Evolutionary conservation across 2,329 filamentous ascomycete species (phyloP).

Genomic region (Torrubiellomyces zombiae): DNA sequence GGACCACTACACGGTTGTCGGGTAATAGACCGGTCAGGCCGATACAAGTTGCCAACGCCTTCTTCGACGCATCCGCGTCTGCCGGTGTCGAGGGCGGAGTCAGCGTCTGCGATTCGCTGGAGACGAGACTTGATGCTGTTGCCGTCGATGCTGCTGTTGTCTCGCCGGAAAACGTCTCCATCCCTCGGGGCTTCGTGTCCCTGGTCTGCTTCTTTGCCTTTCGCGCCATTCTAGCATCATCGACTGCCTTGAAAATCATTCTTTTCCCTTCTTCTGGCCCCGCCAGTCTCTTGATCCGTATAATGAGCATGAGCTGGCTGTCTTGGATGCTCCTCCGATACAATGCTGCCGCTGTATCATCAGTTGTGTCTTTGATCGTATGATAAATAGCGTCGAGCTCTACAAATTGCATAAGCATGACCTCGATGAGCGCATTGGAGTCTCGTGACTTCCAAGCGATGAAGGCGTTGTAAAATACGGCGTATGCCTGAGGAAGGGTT

Average conservation of each 20-base stretch:
- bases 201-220: constrained; percentile 49
- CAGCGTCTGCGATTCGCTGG: constrained; percentile 29
- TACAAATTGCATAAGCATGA: constrained; percentile 76
- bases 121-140: constrained; percentile 19
- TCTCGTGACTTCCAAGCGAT: constrained; percentile 74
- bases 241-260: constrained; percentile 58
- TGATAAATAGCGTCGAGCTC: constrained; percentile 73
- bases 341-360: constrained; percentile 56
- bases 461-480: constrained; percentile 62
- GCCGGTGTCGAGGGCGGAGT: constrained; percentile 37
- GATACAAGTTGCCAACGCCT: constrained; percentile 16
- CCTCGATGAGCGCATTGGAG: constrained; percentile 59
- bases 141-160: constrained; percentile 19
- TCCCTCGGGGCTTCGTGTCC: constrained; percentile 54
- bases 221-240: constrained; percentile 49
- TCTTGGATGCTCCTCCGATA: constrained; percentile 68
- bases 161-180: constrained; percentile 25
- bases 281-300: constrained; percentile 62
- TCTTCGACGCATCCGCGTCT: constrained; percentile 21
- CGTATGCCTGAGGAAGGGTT: constrained; percentile 51
- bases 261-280: constrained; percentile 54
- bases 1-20: constrained; percentile 57
- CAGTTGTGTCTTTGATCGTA: constrained; percentile 62
- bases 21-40: constrained; percentile 42
- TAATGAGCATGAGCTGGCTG: constrained; percentile 64